phyloP scores from a whole-genome alignment of 2,329 filamentous ascomycete genomes.

The Alternaria postmessia region DNA sequence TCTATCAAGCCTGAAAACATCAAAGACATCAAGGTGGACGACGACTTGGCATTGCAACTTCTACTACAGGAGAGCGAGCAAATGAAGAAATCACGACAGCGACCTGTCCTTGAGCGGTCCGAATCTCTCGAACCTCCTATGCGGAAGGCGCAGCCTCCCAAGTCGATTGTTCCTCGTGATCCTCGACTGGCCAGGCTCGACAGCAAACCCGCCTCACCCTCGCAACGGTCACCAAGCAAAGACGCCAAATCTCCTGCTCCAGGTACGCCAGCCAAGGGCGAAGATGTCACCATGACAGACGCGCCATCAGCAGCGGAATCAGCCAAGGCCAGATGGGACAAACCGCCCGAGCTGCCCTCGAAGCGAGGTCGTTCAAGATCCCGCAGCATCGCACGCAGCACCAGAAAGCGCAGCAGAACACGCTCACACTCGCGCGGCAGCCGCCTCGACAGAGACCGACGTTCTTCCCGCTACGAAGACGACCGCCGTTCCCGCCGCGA shows the following conservation, averaged over 20 bases:
- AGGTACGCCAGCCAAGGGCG: not conserved
- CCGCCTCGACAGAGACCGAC: constrained; percentile 41
- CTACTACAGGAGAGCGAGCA: constrained; percentile 49
- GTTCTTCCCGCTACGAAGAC: constrained; percentile 33
- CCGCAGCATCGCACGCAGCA: constrained; percentile 37
- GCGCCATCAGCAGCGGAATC: constrained; percentile 28
- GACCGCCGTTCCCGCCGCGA: constrained; percentile 36
- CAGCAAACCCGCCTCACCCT: constrained; percentile 37
- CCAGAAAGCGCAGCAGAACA: constrained; percentile 39
- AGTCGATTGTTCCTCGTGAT: constrained; percentile 47
- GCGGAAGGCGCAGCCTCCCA: constrained; percentile 48
- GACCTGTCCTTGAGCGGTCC: constrained; percentile 48
- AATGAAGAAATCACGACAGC: constrained; percentile 48
- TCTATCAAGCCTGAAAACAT: constrained; percentile 44
- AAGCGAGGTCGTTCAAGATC: constrained; percentile 43
- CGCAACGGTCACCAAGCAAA: constrained; percentile 36
- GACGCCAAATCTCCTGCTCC: not conserved
- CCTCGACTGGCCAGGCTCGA: constrained; percentile 45
- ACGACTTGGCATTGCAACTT: constrained; percentile 46
- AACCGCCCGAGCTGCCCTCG: constrained; percentile 30
- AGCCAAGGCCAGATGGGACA: constrained; percentile 33
- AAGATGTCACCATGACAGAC: constrained; percentile 41
- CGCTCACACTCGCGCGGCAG: constrained; percentile 46
- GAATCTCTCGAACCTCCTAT: constrained; percentile 51
- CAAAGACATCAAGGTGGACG: constrained; percentile 51